Evolutionary conservation across 139 green algal species (phyloP), one percentile per base, ranked within the genome.

Genomic region (Chlamydomonas schloesseri): DNA sequence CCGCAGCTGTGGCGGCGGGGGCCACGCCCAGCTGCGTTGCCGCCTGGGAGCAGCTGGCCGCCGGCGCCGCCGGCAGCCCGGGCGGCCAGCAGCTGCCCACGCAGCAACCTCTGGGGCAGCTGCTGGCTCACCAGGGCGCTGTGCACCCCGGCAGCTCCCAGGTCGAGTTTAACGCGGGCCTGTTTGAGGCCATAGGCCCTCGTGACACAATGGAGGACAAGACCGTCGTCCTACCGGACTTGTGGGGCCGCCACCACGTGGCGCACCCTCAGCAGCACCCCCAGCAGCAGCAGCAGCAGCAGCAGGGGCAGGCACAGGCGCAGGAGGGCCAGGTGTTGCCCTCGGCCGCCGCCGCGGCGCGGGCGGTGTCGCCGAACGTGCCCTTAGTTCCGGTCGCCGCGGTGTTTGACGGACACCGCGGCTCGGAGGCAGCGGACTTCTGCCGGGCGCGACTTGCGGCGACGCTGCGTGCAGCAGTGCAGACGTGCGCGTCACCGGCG

Each of bases 381-480:
- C 24, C 53, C 28, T 20, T 33, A 36, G 68, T 55, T 34, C 50
- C 82, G 3, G 26, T 96, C 26, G 68, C 95, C 33, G 96, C 85
- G 4, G 93, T 98, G 18, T 98, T 98, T 91, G 97, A 99, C 74
- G 97, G 97, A 17, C 97, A 99, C 92, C 78, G 95, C 31, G 91
- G 92, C n/a, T 14, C 69, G 0, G 87, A 93, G 53, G 92, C 93
- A 2, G 94, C 96, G 31, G 86, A 95, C 17, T 86, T 89, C 89
- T 69, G 82, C 82, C 23, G 31, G n/a, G n/a, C 71, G 90, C 65
- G 67, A 29, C 72, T 95, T 34, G 20, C 46, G n/a, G 28, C 34
- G 33, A 34, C 83, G 42, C 81, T 96, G 77, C 67, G 79, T 67
- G 72, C 26, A 36, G 70, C 55, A 33, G 46, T 36, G 64, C 47